These are phyloP conservation scores for Apiospora koreana DNA, from an alignment of 2,329 filamentous ascomycete species.

Conservation along the genomic window DNA sequence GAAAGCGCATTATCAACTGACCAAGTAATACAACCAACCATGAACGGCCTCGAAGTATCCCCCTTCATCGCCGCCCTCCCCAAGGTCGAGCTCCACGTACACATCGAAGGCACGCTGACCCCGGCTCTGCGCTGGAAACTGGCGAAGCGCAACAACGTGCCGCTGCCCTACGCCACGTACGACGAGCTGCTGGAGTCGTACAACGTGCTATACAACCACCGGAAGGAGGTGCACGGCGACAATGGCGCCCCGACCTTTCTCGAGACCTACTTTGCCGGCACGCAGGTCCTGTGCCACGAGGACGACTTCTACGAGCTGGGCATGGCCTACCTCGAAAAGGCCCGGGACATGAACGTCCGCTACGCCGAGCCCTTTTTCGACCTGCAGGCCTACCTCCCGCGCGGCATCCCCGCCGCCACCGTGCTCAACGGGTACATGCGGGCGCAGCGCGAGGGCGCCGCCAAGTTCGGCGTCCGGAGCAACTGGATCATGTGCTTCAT, in stretches of 20 bases:
- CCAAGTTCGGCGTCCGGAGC: slow-evolving; percentile 29
- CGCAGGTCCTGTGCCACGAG: slow-evolving; percentile 6
- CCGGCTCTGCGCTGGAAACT: slow-evolving; percentile 50
- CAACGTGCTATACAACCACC: slow-evolving; percentile 66
- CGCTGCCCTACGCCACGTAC: slow-evolving; percentile 50
- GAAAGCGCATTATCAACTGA: too few species aligned
- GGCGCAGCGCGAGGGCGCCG: slow-evolving; percentile 32
- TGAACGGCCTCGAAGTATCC: slow-evolving; percentile 33
- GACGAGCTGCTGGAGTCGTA: slow-evolving; percentile 63
- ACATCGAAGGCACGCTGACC: slow-evolving; percentile 47
- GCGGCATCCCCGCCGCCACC: slow-evolving; percentile 14
- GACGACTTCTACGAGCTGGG: slow-evolving; percentile 15
- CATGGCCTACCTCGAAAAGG: slow-evolving; percentile 14
- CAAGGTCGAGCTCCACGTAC: slow-evolving; percentile 48
- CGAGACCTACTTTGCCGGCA: slow-evolving; percentile 40
- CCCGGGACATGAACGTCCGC: slow-evolving; percentile 22
- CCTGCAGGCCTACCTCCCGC: slow-evolving; percentile 15
- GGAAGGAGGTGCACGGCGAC: slow-evolving; percentile 54
- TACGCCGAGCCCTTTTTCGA: slow-evolving; percentile 20
- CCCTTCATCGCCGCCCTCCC: slow-evolving; percentile 39
- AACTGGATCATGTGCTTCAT: slow-evolving; percentile 46
- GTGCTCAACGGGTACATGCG: slow-evolving; percentile 27
- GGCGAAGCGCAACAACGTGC: slow-evolving; percentile 65
- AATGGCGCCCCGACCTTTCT: slow-evolving; percentile 54
- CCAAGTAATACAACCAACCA: slow-evolving; percentile 10